Evolutionary conservation across 305 asterid genomes (phyloP).

Genomic region (Fraxinus albicans): DNA sequence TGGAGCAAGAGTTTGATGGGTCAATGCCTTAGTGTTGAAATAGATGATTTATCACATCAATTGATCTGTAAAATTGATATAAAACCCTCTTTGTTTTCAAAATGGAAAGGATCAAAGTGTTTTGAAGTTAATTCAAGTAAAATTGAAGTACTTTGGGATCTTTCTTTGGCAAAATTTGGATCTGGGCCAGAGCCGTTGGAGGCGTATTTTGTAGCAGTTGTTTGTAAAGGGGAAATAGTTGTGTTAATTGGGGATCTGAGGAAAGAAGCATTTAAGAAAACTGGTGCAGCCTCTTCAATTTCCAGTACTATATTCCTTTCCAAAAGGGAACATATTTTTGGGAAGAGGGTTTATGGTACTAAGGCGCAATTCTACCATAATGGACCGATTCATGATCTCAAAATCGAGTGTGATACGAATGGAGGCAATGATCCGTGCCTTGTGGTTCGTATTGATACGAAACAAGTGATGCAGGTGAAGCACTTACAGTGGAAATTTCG

Average conservation of each 20-base stretch:
- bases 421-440: neutral
- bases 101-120: conserved; percentile 9
- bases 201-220: conserved; percentile 3
- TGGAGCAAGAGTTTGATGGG: conserved; percentile 14
- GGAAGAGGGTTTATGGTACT: conserved; percentile 2
- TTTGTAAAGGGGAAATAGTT: conserved; percentile 3
- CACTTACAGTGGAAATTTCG: conserved; percentile 9
- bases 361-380: neutral
- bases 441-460: neutral
- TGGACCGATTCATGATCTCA: conserved; percentile 9
- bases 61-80: conserved; percentile 1
- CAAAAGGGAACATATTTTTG: conserved; percentile 11
- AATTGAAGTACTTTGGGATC: conserved; percentile 10
- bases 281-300: neutral
- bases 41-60: conserved; percentile 1
- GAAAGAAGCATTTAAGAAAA: conserved; percentile 12
- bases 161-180: conserved; percentile 12
- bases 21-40: conserved; percentile 15
- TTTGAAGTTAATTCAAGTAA: conserved; percentile 2
- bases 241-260: conserved; percentile 11
- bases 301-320: neutral
- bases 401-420: neutral
- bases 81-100: conserved; percentile 7
- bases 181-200: conserved; percentile 1
- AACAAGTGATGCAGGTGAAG: neutral